Evolutionary conservation across 441 rosid species (phyloP).

Genomic region (Erodium texanum): DNA sequence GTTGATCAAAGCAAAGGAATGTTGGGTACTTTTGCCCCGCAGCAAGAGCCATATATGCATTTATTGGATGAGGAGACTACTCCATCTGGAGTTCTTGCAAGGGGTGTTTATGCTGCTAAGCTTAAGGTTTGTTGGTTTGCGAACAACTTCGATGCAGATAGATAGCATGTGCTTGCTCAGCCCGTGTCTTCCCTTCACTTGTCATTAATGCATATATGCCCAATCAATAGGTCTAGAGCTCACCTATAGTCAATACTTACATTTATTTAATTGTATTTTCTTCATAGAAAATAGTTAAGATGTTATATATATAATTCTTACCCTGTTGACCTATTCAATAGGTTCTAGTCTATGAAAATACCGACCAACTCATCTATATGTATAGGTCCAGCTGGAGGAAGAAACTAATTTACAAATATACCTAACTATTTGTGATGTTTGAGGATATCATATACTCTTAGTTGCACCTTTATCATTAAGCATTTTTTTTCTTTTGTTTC

Average conservation of each 20-base stretch:
- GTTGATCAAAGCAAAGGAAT: slow-evolving; percentile 36
- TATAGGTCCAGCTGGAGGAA: neutral
- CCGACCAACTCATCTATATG: neutral
- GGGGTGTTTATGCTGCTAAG: slow-evolving; percentile 33
- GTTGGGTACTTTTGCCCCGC: slow-evolving; percentile 41
- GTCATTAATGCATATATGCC: neutral
- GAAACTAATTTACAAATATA: neutral
- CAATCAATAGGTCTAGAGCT: no score
- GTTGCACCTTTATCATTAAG: no score
- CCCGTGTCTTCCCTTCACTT: neutral
- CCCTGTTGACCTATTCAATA: neutral
- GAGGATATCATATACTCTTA: neutral
- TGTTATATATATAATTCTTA: neutral
- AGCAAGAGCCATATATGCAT: slow-evolving; percentile 30
- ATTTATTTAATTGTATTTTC: neutral
- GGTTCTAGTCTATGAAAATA: neutral
- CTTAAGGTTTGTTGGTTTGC: slow-evolving; percentile 28
- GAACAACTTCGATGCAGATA: neutral
- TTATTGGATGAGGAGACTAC: slow-evolving; percentile 45
- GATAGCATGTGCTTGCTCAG: neutral
- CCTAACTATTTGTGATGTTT: neutral
- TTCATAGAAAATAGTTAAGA: neutral
- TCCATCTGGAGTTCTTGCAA: slow-evolving; percentile 34
- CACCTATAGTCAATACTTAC: neutral
- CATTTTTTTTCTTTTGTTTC: neutral